Evolutionary conservation across 306 rosid species (phyloP).

Genomic region (Hippophae gyantsensis): DNA sequence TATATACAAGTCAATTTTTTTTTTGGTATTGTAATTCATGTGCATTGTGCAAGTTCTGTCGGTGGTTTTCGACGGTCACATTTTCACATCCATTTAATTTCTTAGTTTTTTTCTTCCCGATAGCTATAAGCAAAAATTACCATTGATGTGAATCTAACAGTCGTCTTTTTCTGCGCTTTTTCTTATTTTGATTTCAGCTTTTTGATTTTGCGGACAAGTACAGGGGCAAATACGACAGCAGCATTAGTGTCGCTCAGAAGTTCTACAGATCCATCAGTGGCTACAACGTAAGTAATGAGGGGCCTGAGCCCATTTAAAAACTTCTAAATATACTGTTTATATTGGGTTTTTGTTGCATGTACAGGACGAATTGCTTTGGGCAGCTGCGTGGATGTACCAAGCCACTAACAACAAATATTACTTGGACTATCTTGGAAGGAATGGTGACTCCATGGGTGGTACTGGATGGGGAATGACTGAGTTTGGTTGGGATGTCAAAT

Average conservation of each 20-base stretch:
- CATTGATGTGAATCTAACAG: too few species aligned
- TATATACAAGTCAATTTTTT: too few species aligned
- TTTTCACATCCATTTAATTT: too few species aligned
- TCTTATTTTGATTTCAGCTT: conserved; percentile 37
- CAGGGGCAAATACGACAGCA: conserved; percentile 91
- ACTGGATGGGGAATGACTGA: conserved; percentile 90
- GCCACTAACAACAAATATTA: conserved; percentile 68
- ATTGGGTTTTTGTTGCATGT: neutral
- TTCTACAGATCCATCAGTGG: conserved; percentile 86
- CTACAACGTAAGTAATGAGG: conserved; percentile 51
- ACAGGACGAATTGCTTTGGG: conserved; percentile 96
- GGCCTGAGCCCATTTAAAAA: neutral
- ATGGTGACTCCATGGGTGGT: conserved; percentile 84
- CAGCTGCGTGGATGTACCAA: conserved; percentile 94
- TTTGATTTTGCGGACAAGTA: conserved; percentile 89
- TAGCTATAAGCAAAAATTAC: too few species aligned
- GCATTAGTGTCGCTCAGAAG: conserved; percentile 73
- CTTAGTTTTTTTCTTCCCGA: too few species aligned
- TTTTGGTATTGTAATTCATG: too few species aligned
- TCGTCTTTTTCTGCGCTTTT: neutral
- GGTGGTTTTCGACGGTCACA: conserved; percentile 23
- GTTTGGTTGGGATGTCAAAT: conserved; percentile 93
- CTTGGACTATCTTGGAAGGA: conserved; percentile 70
- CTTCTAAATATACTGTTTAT: neutral
- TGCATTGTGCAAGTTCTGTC: conserved; percentile 20